Evolutionary conservation across 345 rosid genomes (phyloP).

Genomic region (Pseudoturritis turrita): DNA sequence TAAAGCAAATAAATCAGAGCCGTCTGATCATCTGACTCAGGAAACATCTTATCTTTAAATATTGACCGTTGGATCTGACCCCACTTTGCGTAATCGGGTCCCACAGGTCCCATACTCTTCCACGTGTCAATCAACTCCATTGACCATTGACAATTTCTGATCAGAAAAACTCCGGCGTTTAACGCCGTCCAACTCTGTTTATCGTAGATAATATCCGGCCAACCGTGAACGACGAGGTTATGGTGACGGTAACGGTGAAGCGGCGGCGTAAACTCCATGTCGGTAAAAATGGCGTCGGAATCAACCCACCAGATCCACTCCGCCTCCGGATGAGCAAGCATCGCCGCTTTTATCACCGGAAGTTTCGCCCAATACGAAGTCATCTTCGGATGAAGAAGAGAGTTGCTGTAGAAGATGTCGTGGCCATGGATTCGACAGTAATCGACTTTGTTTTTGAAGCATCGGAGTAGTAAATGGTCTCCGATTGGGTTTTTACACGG

Average conservation of each 20-base stretch:
- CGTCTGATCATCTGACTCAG: slow-evolving; percentile 85
- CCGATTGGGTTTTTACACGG: slow-evolving; percentile 85
- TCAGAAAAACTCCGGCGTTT: slow-evolving; percentile 81
- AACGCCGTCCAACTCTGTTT: slow-evolving; percentile 77
- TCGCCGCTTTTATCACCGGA: slow-evolving; percentile 70
- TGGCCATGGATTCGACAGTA: slow-evolving; percentile 78
- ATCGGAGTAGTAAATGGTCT: slow-evolving; percentile 68
- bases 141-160: slow-evolving; percentile 96
- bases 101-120: slow-evolving; percentile 73
- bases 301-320: slow-evolving; percentile 99
- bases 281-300: slow-evolving; percentile 87
- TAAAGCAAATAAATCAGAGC: slow-evolving; percentile 63
- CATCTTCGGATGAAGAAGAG: slow-evolving; percentile 76
- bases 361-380: slow-evolving; percentile 72
- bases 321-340: slow-evolving; percentile 96
- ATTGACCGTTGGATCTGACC: slow-evolving; percentile 58
- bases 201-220: slow-evolving; percentile 59
- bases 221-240: slow-evolving; percentile 83
- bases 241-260: slow-evolving; percentile 57
- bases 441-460: slow-evolving; percentile 90
- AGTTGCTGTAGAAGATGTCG: slow-evolving; percentile 81
- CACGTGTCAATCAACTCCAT: slow-evolving; percentile 81
- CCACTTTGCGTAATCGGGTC: slow-evolving; percentile 56
- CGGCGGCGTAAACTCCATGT: slow-evolving; percentile 84
- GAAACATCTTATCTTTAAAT: slow-evolving; percentile 76